Evolutionary conservation across 345 rosid species (phyloP), one percentile per base, ranked within the genome.

Genomic region (Bruguiera gymnorhiza): DNA sequence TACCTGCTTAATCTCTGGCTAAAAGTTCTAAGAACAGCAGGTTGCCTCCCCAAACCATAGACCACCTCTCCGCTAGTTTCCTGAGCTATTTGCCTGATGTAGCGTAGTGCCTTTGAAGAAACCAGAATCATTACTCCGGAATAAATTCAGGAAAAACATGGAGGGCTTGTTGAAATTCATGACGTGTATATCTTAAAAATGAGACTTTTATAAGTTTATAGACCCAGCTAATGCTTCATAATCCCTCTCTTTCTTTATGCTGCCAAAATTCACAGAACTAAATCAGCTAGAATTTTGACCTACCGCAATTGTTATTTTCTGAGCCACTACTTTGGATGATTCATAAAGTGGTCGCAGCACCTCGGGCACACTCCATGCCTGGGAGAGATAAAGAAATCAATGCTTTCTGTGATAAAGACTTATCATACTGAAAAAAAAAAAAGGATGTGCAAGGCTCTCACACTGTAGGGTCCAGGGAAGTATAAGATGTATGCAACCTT

Each of bases 321-420:
- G 99, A 8, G 99, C 99, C 34, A 96, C 86, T 18, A 87, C 87
- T 85, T 86, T 92, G 5, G 96, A 92, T 56, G 99, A 96, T 81
- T 92, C 96, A 37, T 96, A 96, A 20, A 96, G 92, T 1, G 99
- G 96, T 31, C 98, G 86, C 60, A 96, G 86, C 63, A 96, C 99
- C 81, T 96, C 99, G 2, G 99, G 99, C 69, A 93, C 99, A 70
- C 93, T 90, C 99, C 98, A 93, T 16, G 96, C 98, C 99, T 96
- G 74, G 54, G 39, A 70, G 7, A 62, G 50, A 9, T 29, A 1
- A 52, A 54, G 54, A 67, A 46, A 19, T 68, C 32, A 62, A 43
- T 32, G 23, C 32, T 51, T 51, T 29, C 36, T 52, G 27, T 55
- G 27, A 29, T 8, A 37, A 29, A 62, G 24, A 15, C 57, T 30